These are phyloP conservation scores for Zygotorulaspora mrakii DNA, from an alignment of 1,139 yeast species.

Conservation along the genomic window DNA sequence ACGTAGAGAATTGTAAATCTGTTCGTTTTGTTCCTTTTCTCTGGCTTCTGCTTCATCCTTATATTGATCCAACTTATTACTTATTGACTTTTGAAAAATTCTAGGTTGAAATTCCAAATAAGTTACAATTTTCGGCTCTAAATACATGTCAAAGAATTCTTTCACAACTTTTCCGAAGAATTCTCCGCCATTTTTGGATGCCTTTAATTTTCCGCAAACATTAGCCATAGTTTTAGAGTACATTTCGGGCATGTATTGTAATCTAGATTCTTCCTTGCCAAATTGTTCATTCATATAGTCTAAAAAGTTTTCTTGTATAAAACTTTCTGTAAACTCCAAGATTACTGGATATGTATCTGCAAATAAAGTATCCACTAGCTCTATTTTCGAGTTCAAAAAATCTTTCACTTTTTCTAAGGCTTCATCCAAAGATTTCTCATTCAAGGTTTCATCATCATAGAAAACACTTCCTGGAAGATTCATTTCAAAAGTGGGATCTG, in stretches of 20 bases:
- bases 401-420: conserved; percentile 20
- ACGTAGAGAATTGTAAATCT: conserved; percentile 24
- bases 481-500: conserved; percentile 40
- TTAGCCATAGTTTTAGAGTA: conserved; percentile 28
- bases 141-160: conserved; percentile 37
- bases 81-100: conserved; percentile 36
- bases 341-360: conserved; percentile 38
- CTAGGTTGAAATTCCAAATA: conserved; percentile 43
- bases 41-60: conserved; percentile 34
- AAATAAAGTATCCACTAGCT: conserved; percentile 37
- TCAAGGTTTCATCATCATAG: conserved; percentile 33
- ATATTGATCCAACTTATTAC: conserved; percentile 38
- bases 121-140: conserved; percentile 39
- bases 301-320: conserved; percentile 52
- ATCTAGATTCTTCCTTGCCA: conserved; percentile 19
- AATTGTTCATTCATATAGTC: conserved; percentile 28
- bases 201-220: conserved; percentile 30
- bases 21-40: conserved; percentile 28
- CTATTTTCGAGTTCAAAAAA: conserved; percentile 35
- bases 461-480: conserved; percentile 34
- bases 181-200: conserved; percentile 36
- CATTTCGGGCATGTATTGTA: conserved; percentile 31
- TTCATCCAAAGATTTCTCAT: conserved; percentile 28
- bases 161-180: conserved; percentile 29
- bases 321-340: conserved; percentile 39